Base-by-base conservation (phyloP, 306 rosid species). In the Hippophae rhamnoides region DNA sequence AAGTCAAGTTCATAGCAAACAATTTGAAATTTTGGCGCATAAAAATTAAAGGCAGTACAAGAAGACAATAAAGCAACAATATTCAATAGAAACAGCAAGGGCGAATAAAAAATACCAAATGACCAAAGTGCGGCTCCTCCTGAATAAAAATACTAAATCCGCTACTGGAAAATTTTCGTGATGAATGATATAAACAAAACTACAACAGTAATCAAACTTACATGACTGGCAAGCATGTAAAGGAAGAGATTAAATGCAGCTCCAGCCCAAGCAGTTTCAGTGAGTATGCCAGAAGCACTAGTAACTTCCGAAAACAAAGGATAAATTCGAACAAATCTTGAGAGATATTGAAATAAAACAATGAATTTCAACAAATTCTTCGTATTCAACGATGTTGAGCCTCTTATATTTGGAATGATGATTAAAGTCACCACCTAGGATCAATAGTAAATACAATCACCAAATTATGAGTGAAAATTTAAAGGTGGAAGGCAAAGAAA, bases 191-290 rank as follows among this genome's bases (percentile, higher is more conserved):
- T 18, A 18, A 18, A 18, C 23, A 18, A 18, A 0, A 18, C 23
- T 18, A 18, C 23, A 18, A 18, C 23, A 18, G 23, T 18, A 18
- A 18, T 31, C 38, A 31, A 31, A 47, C 96, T 81, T 76, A 92
- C 99, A 52, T 92, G 99, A 74, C 96, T 80, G 52, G 85, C 97
- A 27, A 86, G 86, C 95, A 92, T 76, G 13, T 84, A 92, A 52
- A 88, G 87, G 62, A 75, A 70, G 60, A 92, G 95, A 86, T 92
- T 92, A 69, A 65, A 80, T 38, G 81, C 94, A 72, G 99, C 97
- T 66, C 90, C 89, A 65, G 83, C 84, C 96, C 95, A 92, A 6
- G 94, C 90, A 10, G 86, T 92, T 76, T 88, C 94, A 45, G 96
- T 85, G 47, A 92, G 74, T 71, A 78, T 82, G 64, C 99, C 99